Conservation (phyloP, 2,329 filamentous ascomycete species). For the Colletotrichum liriopes region DNA sequence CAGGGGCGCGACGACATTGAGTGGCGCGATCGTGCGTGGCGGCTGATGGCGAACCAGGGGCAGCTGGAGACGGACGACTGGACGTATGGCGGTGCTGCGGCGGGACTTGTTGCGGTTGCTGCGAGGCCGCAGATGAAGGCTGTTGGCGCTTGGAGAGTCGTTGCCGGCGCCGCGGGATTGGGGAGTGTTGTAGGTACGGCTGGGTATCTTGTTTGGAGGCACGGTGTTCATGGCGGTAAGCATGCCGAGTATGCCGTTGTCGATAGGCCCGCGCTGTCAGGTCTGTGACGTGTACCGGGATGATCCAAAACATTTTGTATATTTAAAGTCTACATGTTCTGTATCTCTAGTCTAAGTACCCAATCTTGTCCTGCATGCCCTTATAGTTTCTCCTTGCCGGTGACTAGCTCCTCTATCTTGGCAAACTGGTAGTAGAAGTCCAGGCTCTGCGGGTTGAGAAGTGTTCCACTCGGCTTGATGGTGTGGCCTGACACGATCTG, state of each 20-base stretch:
- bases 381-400: conserved; percentile 65
- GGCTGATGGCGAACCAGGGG: conserved; percentile 70
- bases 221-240: conserved; percentile 63
- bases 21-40: conserved; percentile 76
- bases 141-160: conserved; percentile 56
- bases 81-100: conserved; percentile 61
- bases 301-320: background rate
- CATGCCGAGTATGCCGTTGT: conserved; percentile 49
- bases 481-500: conserved; percentile 84
- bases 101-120: conserved; percentile 49
- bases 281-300: conserved; percentile 4
- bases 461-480: conserved; percentile 82
- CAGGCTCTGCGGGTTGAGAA: conserved; percentile 82
- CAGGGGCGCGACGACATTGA: conserved; percentile 71
- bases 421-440: conserved; percentile 87
- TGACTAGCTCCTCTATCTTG: conserved; percentile 74
- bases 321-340: background rate
- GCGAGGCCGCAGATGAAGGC: conserved; percentile 46
- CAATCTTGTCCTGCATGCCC: background rate
- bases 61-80: conserved; percentile 73
- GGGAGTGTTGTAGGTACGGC: conserved; percentile 66
- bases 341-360: background rate
- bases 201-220: conserved; percentile 66
- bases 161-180: conserved; percentile 61
- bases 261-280: conserved; percentile 39